Evolutionary conservation across 1,139 yeast species (phyloP).

Genomic region (Blastobotrys serpentis): DNA sequence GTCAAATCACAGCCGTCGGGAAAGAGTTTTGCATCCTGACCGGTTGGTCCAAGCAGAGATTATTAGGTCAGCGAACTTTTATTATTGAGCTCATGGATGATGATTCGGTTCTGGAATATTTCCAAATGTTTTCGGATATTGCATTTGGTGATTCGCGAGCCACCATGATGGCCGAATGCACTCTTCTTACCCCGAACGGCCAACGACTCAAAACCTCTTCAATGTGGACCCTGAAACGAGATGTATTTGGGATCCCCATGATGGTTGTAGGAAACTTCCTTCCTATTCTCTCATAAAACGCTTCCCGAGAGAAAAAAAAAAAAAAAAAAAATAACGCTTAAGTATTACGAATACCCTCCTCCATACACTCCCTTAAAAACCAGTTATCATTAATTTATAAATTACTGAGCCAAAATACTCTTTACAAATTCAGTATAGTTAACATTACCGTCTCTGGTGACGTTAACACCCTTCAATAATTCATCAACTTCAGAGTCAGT

Average conservation of each 20-base stretch:
- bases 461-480: conserved; percentile 89
- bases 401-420: conserved; percentile 81
- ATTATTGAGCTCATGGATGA: conserved; percentile 91
- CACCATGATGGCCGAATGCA: conserved; percentile 77
- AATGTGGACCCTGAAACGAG: conserved; percentile 88
- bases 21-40: conserved; percentile 87
- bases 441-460: conserved; percentile 90
- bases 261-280: conserved; percentile 92
- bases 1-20: conserved; percentile 92
- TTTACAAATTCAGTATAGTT: conserved; percentile 88
- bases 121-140: conserved; percentile 75
- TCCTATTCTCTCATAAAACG: conserved; percentile 44
- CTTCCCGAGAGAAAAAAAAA: background rate
- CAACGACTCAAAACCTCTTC: conserved; percentile 62
- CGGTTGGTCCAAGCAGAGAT: conserved; percentile 78
- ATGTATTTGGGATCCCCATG: conserved; percentile 90
- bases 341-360: background rate
- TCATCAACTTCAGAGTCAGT: conserved; percentile 92
- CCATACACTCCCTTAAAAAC: background rate
- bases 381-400: conserved; percentile 8
- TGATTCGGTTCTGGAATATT: conserved; percentile 80
- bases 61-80: conserved; percentile 50
- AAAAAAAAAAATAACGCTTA: conserved; percentile 5
- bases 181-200: conserved; percentile 60
- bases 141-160: conserved; percentile 93